Percentiles rank a stretch among this genome's conserved stretches.
These are phyloP conservation scores for Cutaneotrichosporon spelunceum DNA, from an alignment of 1,284 basidiomycete species.

Conservation along the genomic window DNA sequence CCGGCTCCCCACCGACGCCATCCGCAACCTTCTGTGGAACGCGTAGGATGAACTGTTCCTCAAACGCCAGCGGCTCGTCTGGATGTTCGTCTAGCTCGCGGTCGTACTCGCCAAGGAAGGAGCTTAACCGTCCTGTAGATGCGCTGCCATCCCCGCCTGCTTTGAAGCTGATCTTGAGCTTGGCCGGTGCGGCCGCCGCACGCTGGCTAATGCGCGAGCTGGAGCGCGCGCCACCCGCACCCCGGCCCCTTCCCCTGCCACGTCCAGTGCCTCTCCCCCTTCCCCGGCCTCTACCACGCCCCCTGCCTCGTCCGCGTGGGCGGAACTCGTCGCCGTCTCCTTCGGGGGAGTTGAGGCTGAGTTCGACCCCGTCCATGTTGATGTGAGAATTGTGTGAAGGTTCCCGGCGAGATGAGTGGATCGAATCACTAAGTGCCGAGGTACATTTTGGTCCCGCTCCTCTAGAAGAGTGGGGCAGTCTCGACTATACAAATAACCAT, in stretches of 20 bases:
- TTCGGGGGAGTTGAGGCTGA: constrained; percentile 9
- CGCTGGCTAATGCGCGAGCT: constrained; percentile 25
- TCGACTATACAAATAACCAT: background rate
- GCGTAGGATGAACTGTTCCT: constrained; percentile 94
- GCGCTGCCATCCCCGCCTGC: constrained; percentile 22
- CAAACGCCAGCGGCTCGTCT: constrained; percentile 79
- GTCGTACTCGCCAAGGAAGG: constrained; percentile 82
- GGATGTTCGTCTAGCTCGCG: constrained; percentile 93
- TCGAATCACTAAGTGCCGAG: background rate
- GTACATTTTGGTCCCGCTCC: background rate
- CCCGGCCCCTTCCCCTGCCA: constrained; percentile 19
- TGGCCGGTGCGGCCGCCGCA: constrained; percentile 17
- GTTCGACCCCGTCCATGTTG: background rate
- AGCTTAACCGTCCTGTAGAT: constrained; percentile 54
- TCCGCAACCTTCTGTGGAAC: constrained; percentile 66
- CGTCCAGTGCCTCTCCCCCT: constrained; percentile 14
- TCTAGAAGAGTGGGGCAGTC: background rate
- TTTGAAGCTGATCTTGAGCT: constrained; percentile 45
- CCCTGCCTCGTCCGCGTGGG: constrained; percentile 13
- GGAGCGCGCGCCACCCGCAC: constrained; percentile 11
- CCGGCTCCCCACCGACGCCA: constrained; percentile 54
- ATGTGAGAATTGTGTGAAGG: background rate
- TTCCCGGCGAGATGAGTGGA: background rate
- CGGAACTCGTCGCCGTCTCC: constrained; percentile 5
- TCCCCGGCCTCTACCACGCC: constrained; percentile 24